Conservation (phyloP, 2,329 filamentous ascomycete genomes). For the Periconia sp. region DNA sequence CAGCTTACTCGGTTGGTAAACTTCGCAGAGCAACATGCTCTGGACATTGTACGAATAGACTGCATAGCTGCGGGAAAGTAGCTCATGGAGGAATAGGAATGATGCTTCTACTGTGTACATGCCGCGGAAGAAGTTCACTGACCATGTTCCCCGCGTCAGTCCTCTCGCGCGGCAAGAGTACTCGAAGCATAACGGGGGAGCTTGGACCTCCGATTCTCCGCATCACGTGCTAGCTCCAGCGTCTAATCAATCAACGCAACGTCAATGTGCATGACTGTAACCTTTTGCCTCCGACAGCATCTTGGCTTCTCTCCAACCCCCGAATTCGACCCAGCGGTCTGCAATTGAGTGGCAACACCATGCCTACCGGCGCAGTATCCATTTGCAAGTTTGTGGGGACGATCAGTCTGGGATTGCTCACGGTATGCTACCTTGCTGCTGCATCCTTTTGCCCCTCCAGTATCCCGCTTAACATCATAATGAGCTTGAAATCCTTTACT, state of each 20-base stretch:
- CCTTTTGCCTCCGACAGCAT: conserved; percentile 5
- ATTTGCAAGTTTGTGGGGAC: conserved; percentile 92
- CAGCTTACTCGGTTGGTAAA: conserved; percentile 12
- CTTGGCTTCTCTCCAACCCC: conserved; percentile 4
- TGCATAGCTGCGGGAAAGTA: too few species aligned
- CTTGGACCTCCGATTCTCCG: conserved; percentile 15
- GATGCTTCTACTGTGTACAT: too few species aligned
- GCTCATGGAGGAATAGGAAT: too few species aligned
- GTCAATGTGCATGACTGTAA: conserved; percentile 23
- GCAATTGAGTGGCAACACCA: conserved; percentile 29
- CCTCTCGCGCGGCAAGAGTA: not conserved
- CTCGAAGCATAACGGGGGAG: conserved; percentile 2
- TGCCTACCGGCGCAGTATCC: conserved; percentile 74
- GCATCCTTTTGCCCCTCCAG: conserved; percentile 9
- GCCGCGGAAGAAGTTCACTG: too few species aligned
- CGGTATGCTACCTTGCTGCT: conserved; percentile 64
- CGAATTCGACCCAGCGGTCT: conserved; percentile 4
- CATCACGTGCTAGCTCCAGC: conserved; percentile 7
- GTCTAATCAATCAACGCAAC: conserved; percentile 25
- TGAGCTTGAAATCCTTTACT: conserved; percentile 2
- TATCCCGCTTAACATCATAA: conserved; percentile 9
- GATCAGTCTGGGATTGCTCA: conserved; percentile 84
- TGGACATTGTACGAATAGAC: too few species aligned
- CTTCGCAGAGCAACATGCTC: too few species aligned
- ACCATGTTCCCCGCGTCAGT: not conserved